These are phyloP conservation scores for Chrysoporthe puriensis DNA, from an alignment of 2,329 filamentous ascomycete species.

Conservation along the genomic window DNA sequence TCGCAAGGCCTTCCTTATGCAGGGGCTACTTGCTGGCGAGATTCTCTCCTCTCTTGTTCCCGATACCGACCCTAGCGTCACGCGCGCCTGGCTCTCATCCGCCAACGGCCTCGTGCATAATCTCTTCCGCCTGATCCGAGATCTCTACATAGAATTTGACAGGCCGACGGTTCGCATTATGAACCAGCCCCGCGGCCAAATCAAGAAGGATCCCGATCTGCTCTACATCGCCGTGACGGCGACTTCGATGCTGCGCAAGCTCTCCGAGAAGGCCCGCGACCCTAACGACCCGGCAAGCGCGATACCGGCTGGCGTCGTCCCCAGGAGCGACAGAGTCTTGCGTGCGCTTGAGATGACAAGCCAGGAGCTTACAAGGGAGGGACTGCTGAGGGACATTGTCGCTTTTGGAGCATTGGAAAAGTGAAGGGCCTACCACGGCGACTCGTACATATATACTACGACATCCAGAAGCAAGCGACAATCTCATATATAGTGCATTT, in stretches of 20 bases:
- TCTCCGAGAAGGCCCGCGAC: conserved; percentile 70
- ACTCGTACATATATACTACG: neutral
- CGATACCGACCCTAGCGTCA: conserved; percentile 67
- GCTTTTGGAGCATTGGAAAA: conserved; percentile 60
- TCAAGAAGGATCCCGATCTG: conserved; percentile 54
- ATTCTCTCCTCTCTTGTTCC: conserved; percentile 77
- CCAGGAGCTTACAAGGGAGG: conserved; percentile 64
- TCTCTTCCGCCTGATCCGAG: conserved; percentile 74
- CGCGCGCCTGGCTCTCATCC: conserved; percentile 79
- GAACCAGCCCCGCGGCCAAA: conserved; percentile 39
- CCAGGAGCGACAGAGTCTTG: conserved; percentile 68
- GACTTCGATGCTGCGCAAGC: conserved; percentile 66
- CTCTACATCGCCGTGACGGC: conserved; percentile 70
- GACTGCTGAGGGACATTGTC: conserved; percentile 70
- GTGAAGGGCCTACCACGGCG: neutral
- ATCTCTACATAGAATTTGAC: conserved; percentile 69
- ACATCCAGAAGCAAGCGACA: neutral
- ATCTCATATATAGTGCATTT: neutral
- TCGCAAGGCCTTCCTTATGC: conserved; percentile 87
- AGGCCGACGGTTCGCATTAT: conserved; percentile 45
- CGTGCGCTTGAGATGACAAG: conserved; percentile 68
- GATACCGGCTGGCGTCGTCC: conserved; percentile 65
- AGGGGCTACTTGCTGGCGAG: conserved; percentile 87
- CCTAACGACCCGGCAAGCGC: conserved; percentile 52
- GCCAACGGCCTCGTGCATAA: conserved; percentile 83